These are phyloP conservation scores for Neocucurbitaria cava DNA, from an alignment of 2,329 filamentous ascomycete genomes.

Conservation along the genomic window DNA sequence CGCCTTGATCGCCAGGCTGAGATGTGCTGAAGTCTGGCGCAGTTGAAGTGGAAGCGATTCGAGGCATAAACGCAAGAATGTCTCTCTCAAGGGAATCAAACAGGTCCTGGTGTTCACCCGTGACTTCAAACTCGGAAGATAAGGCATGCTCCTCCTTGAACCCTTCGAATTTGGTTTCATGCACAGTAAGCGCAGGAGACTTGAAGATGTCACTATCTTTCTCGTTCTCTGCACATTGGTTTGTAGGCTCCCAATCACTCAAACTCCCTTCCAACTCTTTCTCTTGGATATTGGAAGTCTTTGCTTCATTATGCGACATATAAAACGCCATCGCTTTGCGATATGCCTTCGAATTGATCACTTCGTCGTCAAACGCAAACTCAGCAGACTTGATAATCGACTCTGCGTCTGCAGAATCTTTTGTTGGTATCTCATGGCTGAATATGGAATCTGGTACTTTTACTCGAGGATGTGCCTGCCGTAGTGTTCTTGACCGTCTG, in stretches of 20 bases:
- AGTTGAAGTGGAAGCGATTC: constrained; percentile 12
- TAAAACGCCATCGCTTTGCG: constrained; percentile 36
- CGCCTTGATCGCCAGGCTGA: neutral
- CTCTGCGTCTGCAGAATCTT: constrained; percentile 17
- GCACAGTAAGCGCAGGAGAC: neutral
- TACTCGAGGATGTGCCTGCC: constrained; percentile 36
- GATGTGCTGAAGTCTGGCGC: constrained; percentile 4
- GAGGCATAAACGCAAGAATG: constrained; percentile 25
- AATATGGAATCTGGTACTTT: constrained; percentile 39
- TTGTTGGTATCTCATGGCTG: constrained; percentile 1
- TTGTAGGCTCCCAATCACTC: constrained; percentile 13
- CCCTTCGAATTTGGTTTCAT: neutral
- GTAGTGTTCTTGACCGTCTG: constrained; percentile 33
- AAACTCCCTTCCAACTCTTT: constrained; percentile 13
- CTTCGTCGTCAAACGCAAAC: constrained; percentile 43
- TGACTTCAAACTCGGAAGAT: neutral
- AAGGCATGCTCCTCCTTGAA: neutral
- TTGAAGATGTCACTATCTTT: neutral
- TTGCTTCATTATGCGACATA: constrained; percentile 7
- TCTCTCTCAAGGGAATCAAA: constrained; percentile 23
- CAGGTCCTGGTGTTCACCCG: constrained; percentile 7
- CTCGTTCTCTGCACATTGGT: neutral
- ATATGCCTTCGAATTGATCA: constrained; percentile 43
- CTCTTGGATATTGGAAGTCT: constrained; percentile 1
- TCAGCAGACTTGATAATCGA: constrained; percentile 29